Conservation (phyloP, 2,329 filamentous ascomycete species). For the Trichoderma koningii region DNA sequence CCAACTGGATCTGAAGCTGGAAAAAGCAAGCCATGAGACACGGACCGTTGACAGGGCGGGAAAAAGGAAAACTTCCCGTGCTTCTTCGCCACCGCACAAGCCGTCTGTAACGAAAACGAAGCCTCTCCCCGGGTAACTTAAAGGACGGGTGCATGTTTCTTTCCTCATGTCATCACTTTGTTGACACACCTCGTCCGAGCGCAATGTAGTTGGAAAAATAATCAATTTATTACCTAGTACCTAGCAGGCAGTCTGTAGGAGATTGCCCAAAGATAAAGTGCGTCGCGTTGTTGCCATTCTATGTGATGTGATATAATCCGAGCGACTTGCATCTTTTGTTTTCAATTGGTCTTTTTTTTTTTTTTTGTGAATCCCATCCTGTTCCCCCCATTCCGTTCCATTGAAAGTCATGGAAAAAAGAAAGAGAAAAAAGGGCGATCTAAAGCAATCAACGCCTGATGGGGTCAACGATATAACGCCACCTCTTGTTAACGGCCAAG, state of each 20-base stretch:
- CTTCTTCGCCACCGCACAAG: too few relatives aligned
- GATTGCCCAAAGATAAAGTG: constrained; percentile 6
- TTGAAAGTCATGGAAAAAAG: not conserved
- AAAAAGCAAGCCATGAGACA: too few relatives aligned
- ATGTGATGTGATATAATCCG: constrained; percentile 14
- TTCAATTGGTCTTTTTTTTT: not conserved
- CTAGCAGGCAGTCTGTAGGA: not conserved
- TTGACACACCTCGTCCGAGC: too few relatives aligned
- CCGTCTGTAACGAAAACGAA: too few relatives aligned
- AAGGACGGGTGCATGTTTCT: too few relatives aligned
- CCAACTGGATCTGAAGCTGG: not conserved
- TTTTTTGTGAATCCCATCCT: constrained; percentile 21
- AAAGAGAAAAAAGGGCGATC: constrained; percentile 5
- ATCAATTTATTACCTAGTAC: constrained; percentile 19
- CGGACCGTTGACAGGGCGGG: not conserved
- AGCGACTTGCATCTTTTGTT: constrained; percentile 7
- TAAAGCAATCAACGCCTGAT: constrained; percentile 24
- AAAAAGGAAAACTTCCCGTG: not conserved
- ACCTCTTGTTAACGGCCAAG: constrained; percentile 22
- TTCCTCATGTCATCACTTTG: too few relatives aligned
- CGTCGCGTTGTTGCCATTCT: constrained; percentile 19
- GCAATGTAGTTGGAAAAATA: not conserved
- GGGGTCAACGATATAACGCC: constrained; percentile 16
- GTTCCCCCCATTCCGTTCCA: constrained; percentile 6
- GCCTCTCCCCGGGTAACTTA: too few relatives aligned